Base-by-base conservation (phyloP, 108 stramenopile species). In the Skeletonema tropicum region DNA sequence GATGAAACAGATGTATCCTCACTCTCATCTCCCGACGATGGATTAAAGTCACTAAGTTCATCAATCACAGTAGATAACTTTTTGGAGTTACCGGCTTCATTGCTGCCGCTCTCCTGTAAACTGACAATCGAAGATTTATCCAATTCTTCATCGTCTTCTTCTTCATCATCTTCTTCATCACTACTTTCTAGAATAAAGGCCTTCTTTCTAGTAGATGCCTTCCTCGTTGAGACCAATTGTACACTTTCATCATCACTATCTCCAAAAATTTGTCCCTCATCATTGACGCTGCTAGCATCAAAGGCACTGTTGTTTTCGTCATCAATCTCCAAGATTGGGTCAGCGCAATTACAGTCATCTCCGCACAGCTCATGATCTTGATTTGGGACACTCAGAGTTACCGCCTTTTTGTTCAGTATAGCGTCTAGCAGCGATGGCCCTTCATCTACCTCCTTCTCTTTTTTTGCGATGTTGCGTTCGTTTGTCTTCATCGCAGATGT, bases 271-370 rank as follows among this genome's bases (percentile, higher is more conserved):
- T 35, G 33, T 7, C 33, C 42, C 48, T 49, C 19, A 49, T 49
- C 2, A 6, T 58, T 38, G 39, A 36, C 29, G 15, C 31, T 41
- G 67, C 36, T 30, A 8, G 21, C 75, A 67, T 69, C 80, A 42
- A 35, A 71, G 25, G 38, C 58, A 38, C 73, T 67, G 23, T 76
- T 71, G 42, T 77, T 62, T 29, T 78, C 78, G 36, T 79, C 78
- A 1, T 61, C 65, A 49, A 74, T 62, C 75, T 83, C 82, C 31
- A 83, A 33, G 31, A 83, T 69, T 21, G 82, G 77, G 67, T 78
- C 77, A 45, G 67, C 66, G n/a, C 82, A 83, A 30, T 74, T 60
- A 46, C 82, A 83, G 14, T 73, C 77, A 35, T 83, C 48, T 21
- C 60, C 76, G 60, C 71, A 78, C 45, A 68, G 15, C 42, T 77